A percentile compares a stretch with the other conserved stretches of the same genome.
These are phyloP conservation scores for Leishmania tarentolae DNA, from an alignment of 208 protist species.

Conservation along the genomic window DNA sequence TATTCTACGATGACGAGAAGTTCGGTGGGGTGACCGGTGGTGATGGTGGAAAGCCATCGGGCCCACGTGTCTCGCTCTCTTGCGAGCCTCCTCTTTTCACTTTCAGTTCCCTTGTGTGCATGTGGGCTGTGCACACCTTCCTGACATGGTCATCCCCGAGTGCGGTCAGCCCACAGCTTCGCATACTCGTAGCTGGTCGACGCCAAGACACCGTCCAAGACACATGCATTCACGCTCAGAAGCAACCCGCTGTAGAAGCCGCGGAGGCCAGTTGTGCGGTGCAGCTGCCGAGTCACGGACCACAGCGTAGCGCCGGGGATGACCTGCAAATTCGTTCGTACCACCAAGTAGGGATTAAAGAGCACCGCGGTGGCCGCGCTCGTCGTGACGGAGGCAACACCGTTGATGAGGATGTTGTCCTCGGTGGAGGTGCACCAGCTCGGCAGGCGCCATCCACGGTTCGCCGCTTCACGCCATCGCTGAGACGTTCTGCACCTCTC, in stretches of 20 bases:
- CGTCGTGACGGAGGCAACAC: constrained; percentile 59
- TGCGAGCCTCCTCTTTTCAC: neutral
- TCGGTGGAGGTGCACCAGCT: constrained; percentile 54
- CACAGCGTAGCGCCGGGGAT: constrained; percentile 66
- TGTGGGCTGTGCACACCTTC: constrained; percentile 12
- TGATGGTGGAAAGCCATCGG: too few species aligned
- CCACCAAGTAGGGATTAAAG: constrained; percentile 87
- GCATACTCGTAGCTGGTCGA: constrained; percentile 88
- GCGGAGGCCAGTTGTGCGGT: constrained; percentile 45
- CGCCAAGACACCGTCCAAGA: constrained; percentile 75
- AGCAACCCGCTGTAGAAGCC: constrained; percentile 77
- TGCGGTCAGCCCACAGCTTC: constrained; percentile 77
- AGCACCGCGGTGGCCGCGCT: constrained; percentile 70
- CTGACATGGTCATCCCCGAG: constrained; percentile 19
- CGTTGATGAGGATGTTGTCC: constrained; percentile 78
- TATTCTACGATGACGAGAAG: neutral
- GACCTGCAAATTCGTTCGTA: constrained; percentile 83
- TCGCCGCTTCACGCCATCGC: neutral
- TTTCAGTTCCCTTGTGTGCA: neutral
- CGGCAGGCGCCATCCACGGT: constrained; percentile 21
- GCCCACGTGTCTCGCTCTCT: neutral
- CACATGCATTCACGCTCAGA: constrained; percentile 70
- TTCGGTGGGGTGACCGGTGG: too few species aligned
- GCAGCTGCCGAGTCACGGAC: constrained; percentile 46
- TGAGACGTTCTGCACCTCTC: neutral